Evolutionary conservation across 768 basidiomycete species (phyloP), one percentile per base, ranked within the genome.

Genomic region (Mrakia frigida): DNA sequence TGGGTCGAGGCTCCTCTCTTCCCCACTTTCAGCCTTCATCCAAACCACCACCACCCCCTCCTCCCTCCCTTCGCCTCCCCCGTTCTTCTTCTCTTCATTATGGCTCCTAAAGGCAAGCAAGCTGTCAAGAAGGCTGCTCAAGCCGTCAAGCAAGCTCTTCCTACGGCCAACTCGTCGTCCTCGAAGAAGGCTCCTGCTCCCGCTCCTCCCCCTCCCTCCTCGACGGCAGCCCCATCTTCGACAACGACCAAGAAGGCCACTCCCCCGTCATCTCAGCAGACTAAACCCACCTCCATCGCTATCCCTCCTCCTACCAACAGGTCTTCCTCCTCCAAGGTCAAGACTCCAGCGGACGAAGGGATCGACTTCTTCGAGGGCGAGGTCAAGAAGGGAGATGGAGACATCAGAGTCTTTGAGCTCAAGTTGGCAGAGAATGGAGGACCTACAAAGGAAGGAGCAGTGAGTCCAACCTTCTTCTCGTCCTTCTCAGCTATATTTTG

Each of bases 331-430:
- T 56, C 65, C 1, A 69, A 69, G 52, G 71, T 72, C 50, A 92
- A 88, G 85, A 97, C 94, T 4, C 94, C 94, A 52, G 94, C 94
- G 56, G 93, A 96, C 82, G 94, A 96, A 82, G 94, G 90, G 35
- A 88, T 94, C 82, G 90, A 90, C 50, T 97, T 92, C 85, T 97
- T 97, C 80, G 87, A 90, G 80, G 87, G 88, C 6, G 82, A 85
- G 39, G 79, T 85, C 69, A 83, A 80, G 11, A 83, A 85, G 23
- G 88, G 87, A 52, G 91, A 91, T 79, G 83, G 81, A 60, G 78
- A 80, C 1, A 81, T 98, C 61, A 87, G 86, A 78, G 94, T 98
- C 25, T 96, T 93, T 81, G 91, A 95, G 84, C 87, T 99, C 50
- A 86, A 86, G 68, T 87, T 99, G 50, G 93, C 94, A 81, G 87